phyloP scores from a whole-genome alignment of 495 filamentous ascomycete genomes.

The Trichoderma virens region DNA sequence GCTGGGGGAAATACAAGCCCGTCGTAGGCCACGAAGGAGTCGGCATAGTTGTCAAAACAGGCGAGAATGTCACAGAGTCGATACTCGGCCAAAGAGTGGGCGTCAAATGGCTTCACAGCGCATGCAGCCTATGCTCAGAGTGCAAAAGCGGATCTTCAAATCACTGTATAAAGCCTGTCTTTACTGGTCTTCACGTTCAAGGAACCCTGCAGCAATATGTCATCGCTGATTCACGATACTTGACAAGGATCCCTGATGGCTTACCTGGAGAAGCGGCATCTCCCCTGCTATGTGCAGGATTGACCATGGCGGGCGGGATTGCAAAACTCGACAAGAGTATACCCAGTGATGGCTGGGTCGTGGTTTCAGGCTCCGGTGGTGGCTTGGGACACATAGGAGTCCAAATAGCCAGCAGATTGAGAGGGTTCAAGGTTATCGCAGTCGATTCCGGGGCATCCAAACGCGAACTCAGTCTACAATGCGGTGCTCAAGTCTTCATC shows the following conservation, averaged over 20 bases:
- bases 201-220: conserved; percentile 66
- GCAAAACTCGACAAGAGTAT: conserved; percentile 3
- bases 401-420: conserved; percentile 52
- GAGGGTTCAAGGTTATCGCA: conserved; percentile 57
- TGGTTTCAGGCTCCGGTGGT: conserved; percentile 57
- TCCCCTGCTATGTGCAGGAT: conserved; percentile 52
- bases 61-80: conserved; percentile 35
- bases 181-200: conserved; percentile 25
- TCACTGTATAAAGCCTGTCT: conserved; percentile 6
- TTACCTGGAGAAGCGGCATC: conserved; percentile 49
- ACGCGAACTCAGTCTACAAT: conserved; percentile 45
- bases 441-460: conserved; percentile 55
- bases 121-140: conserved; percentile 4
- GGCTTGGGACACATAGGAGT: conserved; percentile 55
- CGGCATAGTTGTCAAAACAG: conserved; percentile 52
- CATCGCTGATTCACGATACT: conserved; percentile 51
- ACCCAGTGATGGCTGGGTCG: conserved; percentile 50
- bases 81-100: conserved; percentile 57
- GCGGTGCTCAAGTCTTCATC: conserved; percentile 54
- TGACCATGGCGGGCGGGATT: conserved; percentile 25
- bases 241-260: conserved; percentile 56
- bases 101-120: conserved; percentile 27
- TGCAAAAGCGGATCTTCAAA: conserved; percentile 2
- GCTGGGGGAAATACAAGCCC: conserved; percentile 9
- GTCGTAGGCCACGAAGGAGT: conserved; percentile 58